phyloP scores from a whole-genome alignment of 768 basidiomycete genomes.

The Mycena chlorophos region DNA sequence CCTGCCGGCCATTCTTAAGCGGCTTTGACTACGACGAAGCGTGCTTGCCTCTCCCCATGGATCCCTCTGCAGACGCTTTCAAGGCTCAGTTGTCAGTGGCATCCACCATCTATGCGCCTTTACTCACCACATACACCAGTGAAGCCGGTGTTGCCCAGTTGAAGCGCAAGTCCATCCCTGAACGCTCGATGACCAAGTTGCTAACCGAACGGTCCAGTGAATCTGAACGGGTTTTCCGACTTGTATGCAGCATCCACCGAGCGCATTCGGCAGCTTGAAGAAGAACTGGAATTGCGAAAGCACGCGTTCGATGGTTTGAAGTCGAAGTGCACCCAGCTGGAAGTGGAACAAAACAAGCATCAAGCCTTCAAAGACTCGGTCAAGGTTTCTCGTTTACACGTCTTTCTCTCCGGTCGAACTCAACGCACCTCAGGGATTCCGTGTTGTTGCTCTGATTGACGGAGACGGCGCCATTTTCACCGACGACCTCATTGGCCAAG shows the following conservation, averaged over 20 bases:
- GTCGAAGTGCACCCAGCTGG: constrained; percentile 34
- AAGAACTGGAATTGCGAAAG: constrained; percentile 45
- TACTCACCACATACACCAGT: neutral
- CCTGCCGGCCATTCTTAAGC: constrained; percentile 7
- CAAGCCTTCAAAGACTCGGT: constrained; percentile 43
- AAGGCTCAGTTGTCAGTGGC: constrained; percentile 17
- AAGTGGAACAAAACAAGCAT: too few species aligned
- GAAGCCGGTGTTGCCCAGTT: constrained; percentile 35
- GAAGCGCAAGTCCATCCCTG: constrained; percentile 30
- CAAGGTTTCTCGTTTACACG: constrained; percentile 30
- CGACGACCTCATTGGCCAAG: constrained; percentile 50
- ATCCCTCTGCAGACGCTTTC: neutral
- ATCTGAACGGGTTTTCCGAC: constrained; percentile 38
- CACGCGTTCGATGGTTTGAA: constrained; percentile 42
- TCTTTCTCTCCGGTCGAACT: neutral
- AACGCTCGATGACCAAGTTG: neutral
- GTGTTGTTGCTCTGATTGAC: constrained; percentile 57
- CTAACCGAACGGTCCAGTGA: constrained; percentile 37
- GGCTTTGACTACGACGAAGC: constrained; percentile 5
- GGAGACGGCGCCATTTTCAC: constrained; percentile 68
- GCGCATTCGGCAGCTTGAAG: constrained; percentile 38
- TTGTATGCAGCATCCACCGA: constrained; percentile 33
- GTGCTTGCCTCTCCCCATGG: neutral
- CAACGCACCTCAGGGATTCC: constrained; percentile 38
- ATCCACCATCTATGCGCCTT: neutral